Percentiles rank a stretch among this genome's conserved stretches.
Evolutionary conservation across 2,329 filamentous ascomycete species (phyloP).

Genomic region (Paraconiothyrium sp.): DNA sequence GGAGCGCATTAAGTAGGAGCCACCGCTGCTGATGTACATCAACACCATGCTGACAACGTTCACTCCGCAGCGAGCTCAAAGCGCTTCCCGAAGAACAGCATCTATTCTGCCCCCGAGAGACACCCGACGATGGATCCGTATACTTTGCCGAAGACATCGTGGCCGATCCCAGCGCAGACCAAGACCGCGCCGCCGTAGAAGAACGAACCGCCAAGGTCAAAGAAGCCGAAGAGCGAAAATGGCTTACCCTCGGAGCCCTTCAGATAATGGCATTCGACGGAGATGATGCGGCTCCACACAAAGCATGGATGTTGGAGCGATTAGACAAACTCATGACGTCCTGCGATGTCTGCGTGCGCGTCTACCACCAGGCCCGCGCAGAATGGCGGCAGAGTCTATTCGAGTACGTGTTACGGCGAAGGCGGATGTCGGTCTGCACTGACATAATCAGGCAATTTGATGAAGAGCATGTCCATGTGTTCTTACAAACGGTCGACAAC

Average conservation of each 20-base stretch:
- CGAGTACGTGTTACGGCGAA: conserved; percentile 29
- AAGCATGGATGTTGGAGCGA: conserved; percentile 52
- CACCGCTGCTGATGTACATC: background rate
- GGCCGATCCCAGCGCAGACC: conserved; percentile 35
- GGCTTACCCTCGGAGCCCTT: conserved; percentile 53
- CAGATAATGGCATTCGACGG: conserved; percentile 60
- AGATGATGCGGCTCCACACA: conserved; percentile 55
- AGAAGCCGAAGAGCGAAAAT: conserved; percentile 52
- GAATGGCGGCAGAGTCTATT: conserved; percentile 54
- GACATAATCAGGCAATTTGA: conserved; percentile 49
- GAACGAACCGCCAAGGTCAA: conserved; percentile 46
- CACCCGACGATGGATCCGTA: conserved; percentile 41
- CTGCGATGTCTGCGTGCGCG: conserved; percentile 61
- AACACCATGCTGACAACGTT: conserved; percentile 18
- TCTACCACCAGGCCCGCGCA: conserved; percentile 56
- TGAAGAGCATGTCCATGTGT: conserved; percentile 54
- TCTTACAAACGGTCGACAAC: conserved; percentile 56
- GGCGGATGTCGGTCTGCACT: conserved; percentile 15
- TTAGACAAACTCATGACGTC: conserved; percentile 54
- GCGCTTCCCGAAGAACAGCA: conserved; percentile 52
- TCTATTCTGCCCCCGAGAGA: conserved; percentile 59
- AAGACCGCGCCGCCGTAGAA: conserved; percentile 35
- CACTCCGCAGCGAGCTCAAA: conserved; percentile 47
- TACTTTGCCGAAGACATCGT: conserved; percentile 59
- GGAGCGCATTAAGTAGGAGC: conserved; percentile 46